A percentile compares a stretch with the other conserved stretches of the same genome.
These are phyloP conservation scores for Fraxinus paxiana DNA, from an alignment of 305 asterid genomes.

Conservation along the genomic window DNA sequence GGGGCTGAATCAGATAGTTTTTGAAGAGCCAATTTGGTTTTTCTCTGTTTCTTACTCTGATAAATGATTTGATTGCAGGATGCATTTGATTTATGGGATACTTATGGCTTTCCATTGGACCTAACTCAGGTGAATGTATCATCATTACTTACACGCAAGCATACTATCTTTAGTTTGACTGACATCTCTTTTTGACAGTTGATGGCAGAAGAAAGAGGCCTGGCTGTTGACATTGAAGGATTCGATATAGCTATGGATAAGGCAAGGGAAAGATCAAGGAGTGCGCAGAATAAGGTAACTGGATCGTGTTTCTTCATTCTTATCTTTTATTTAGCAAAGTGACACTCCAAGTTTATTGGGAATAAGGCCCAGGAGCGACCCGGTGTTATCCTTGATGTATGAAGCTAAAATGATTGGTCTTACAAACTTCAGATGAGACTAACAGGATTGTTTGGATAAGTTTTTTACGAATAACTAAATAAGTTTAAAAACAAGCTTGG, in stretches of 20 bases:
- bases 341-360: background rate
- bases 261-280: constrained; percentile 94
- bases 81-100: constrained; percentile 95
- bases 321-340: background rate
- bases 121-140: constrained; percentile 73
- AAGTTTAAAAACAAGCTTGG: background rate
- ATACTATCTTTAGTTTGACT: constrained; percentile 17
- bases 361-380: background rate
- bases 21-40: background rate
- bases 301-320: constrained; percentile 17
- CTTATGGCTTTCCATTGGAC: constrained; percentile 94
- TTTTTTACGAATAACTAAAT: background rate
- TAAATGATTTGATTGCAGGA: constrained; percentile 55
- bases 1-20: background rate
- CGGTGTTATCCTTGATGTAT: constrained; percentile 3
- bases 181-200: constrained; percentile 43
- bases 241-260: constrained; percentile 67
- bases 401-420: constrained; percentile 8
- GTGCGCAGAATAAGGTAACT: constrained; percentile 81
- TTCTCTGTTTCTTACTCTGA: constrained; percentile 22
- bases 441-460: background rate
- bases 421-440: background rate
- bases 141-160: background rate
- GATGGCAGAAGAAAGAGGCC: constrained; percentile 95
- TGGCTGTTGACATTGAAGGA: constrained; percentile 75